Evolutionary conservation across 371 early-diverging fungal species (phyloP), one percentile per base, ranked within the genome.

Genomic region (Apophysomyces ossiformis): DNA sequence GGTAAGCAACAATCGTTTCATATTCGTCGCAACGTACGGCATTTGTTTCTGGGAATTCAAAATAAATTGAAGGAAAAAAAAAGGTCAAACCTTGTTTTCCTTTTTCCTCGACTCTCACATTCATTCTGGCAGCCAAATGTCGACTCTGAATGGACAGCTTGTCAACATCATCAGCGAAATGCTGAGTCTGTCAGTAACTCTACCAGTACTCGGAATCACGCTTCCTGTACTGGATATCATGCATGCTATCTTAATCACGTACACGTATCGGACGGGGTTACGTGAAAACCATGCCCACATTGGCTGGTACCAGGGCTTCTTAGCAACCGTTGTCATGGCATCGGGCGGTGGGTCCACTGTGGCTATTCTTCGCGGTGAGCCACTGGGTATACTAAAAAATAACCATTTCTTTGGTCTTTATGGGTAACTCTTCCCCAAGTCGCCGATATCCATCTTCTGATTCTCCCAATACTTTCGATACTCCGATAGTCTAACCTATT

Each of bases 281-380:
- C 81, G 83, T 13, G 77, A 75, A 5, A 77, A 70, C 21, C 75
- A 78, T 66, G 66, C 60, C 8, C 71, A 75, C 43, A 72, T 83
- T 62, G 81, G 80, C 9, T 83, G 83, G 83, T 76, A 76, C 18
- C 87, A 87, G 58, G 86, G 84, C 13, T 64, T 83, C 7, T 46
- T 87, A n/a, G 85, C 87, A 8, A 81, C 84, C 9, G 61, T 85
- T 4, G 78, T 81, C 26, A 85, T 85, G 84, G 71, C 85, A 32
- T 76, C 83, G 12, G 87, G 87, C 45, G 87, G 87, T 44, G 86
- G 86, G 7, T 85, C 74, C 45, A 80, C 83, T 0, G 76, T 76
- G 1, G 63, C 75, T 13, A 39, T 83, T 0, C 39, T 83, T 32
- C 66, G 78, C 58, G 83, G 83, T 1, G 79, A 83, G 38, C 78